Conservation (phyloP, 768 basidiomycete genomes). For the Boletus sensibilis region DNA sequence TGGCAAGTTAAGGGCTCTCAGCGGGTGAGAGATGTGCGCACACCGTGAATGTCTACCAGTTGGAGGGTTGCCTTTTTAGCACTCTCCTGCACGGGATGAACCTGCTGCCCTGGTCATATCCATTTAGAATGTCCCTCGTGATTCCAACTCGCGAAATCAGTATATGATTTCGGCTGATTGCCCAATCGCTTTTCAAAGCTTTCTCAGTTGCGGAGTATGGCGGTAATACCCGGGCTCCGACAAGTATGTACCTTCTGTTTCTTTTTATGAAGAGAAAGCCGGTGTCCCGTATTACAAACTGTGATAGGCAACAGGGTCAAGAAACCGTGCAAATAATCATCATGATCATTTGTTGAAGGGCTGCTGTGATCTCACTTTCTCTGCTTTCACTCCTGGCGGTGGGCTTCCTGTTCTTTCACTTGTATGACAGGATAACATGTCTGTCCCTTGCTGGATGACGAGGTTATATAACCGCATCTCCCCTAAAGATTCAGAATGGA, state of each 20-base stretch:
- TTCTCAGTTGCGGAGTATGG: conserved; percentile 5
- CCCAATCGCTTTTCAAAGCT: conserved; percentile 1
- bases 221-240: conserved; percentile 11
- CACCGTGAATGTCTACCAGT: background rate
- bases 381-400: conserved; percentile 16
- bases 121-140: conserved; percentile 12
- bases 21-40: conserved; percentile 3
- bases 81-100: background rate
- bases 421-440: conserved; percentile 21
- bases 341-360: conserved; percentile 22
- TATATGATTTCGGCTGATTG: conserved; percentile 11
- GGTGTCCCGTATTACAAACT: conserved; percentile 15
- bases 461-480: conserved; percentile 29
- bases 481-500: conserved; percentile 18
- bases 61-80: conserved; percentile 8
- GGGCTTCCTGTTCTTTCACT: conserved; percentile 5
- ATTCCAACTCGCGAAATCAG: conserved; percentile 11
- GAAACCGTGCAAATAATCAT: conserved; percentile 15
- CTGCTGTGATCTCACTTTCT: conserved; percentile 13
- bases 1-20: background rate
- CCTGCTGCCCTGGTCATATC: background rate
- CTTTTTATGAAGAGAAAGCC: conserved; percentile 10
- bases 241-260: background rate
- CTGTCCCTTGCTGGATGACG: conserved; percentile 26
- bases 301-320: conserved; percentile 32